Percentiles rank a stretch among this genome's conserved stretches.
These are phyloP conservation scores for Aspergillus fumigatiaffinis DNA, from an alignment of 2,329 filamentous ascomycete genomes.

Conservation along the genomic window DNA sequence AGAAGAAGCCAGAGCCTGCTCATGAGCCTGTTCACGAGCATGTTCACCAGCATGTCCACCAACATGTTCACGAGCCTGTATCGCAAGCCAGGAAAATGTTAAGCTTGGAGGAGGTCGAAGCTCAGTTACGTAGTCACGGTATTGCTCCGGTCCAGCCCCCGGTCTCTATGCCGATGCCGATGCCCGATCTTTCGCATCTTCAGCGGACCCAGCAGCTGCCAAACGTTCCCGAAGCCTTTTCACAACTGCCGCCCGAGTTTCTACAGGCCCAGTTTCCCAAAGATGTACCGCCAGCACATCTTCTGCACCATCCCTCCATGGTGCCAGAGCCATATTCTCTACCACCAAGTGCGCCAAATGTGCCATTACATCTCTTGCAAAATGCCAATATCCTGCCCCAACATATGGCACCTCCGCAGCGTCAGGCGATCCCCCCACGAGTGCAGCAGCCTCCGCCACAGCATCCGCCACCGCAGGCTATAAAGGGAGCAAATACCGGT, in stretches of 20 bases:
- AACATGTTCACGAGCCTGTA: conserved; percentile 16
- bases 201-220: conserved; percentile 31
- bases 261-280: conserved; percentile 43
- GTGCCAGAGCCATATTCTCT: conserved; percentile 41
- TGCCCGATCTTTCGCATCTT: conserved; percentile 29
- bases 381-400: conserved; percentile 66
- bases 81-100: conserved; percentile 70
- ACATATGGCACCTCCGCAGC: conserved; percentile 34
- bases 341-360: conserved; percentile 42
- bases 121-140: conserved; percentile 74
- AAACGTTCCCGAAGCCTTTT: conserved; percentile 27
- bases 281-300: conserved; percentile 33
- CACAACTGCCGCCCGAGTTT: conserved; percentile 42
- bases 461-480: conserved; percentile 29
- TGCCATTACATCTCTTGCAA: conserved; percentile 73
- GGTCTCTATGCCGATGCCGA: conserved; percentile 25
- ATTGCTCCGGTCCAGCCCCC: conserved; percentile 23
- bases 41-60: conserved; percentile 2
- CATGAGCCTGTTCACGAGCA: conserved; percentile 7
- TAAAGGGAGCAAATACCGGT: conserved; percentile 33
- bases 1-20: conserved; percentile 30
- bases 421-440: conserved; percentile 34
- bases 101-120: conserved; percentile 96
- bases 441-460: conserved; percentile 34
- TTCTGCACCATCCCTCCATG: conserved; percentile 37